A percentile compares a stretch with the other conserved stretches of the same genome.
Evolutionary conservation across 2,329 filamentous ascomycete species (phyloP).

Genomic region (Tolypocladium capitatum): DNA sequence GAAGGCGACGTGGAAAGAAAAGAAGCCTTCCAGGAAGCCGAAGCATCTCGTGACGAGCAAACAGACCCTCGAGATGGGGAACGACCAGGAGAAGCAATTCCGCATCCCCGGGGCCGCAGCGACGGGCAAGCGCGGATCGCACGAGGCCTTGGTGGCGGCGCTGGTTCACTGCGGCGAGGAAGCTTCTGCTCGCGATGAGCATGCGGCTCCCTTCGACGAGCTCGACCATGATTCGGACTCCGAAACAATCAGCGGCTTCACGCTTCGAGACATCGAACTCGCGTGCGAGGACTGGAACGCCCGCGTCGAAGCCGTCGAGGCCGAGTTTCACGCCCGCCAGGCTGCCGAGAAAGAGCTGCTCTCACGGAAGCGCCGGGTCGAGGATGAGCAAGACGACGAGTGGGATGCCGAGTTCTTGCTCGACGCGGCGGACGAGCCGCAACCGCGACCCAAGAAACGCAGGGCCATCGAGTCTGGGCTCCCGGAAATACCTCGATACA

Average conservation of each 20-base stretch:
- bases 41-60: slow-evolving; percentile 79
- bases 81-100: slow-evolving; percentile 79
- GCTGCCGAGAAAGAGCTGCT: slow-evolving; percentile 17
- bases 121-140: slow-evolving; percentile 41
- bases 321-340: slow-evolving; percentile 19
- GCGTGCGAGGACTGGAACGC: slow-evolving; percentile 79
- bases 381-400: slow-evolving; percentile 40
- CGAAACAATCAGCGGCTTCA: slow-evolving; percentile 61
- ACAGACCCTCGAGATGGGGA: slow-evolving; percentile 70
- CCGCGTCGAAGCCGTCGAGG: slow-evolving; percentile 38
- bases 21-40: slow-evolving; percentile 65
- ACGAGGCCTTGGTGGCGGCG: slow-evolving; percentile 35
- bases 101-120: slow-evolving; percentile 52
- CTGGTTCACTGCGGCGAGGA: slow-evolving; percentile 31
- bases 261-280: slow-evolving; percentile 67
- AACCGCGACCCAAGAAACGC: slow-evolving; percentile 51
- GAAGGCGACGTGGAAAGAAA: slow-evolving; percentile 63
- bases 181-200: slow-evolving; percentile 19
- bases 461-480: slow-evolving; percentile 48
- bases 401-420: slow-evolving; percentile 49
- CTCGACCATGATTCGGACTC: slow-evolving; percentile 39
- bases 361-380: slow-evolving; percentile 17
- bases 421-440: slow-evolving; percentile 30
- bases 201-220: slow-evolving; percentile 30
- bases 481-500: slow-evolving; percentile 43